phyloP scores from a whole-genome alignment of 768 basidiomycete genomes.

The Tricholoma matsutake region DNA sequence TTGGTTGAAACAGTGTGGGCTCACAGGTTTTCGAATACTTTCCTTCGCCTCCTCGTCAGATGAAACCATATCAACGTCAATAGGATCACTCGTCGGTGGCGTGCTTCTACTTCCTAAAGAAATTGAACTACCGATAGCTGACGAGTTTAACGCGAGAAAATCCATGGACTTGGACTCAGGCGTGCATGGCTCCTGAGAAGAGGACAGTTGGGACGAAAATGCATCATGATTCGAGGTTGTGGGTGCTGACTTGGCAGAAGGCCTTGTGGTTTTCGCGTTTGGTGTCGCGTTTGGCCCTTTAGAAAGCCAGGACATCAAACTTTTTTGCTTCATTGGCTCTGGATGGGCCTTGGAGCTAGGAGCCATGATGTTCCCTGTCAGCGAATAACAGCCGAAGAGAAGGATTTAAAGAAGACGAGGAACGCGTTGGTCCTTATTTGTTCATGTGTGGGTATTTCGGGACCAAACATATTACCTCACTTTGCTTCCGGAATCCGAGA shows the following conservation, averaged over 20 bases:
- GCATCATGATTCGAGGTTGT: constrained; percentile 19
- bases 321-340: constrained; percentile 65
- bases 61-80: constrained; percentile 72
- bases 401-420: background rate
- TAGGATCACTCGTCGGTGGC: constrained; percentile 75
- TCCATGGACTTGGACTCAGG: constrained; percentile 36
- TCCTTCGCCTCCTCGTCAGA: constrained; percentile 43
- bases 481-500: background rate
- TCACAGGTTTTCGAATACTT: constrained; percentile 17
- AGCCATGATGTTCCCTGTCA: constrained; percentile 27
- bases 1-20: background rate
- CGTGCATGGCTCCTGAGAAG: constrained; percentile 37
- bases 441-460: constrained; percentile 1
- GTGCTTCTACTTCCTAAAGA: constrained; percentile 57
- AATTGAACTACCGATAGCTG: constrained; percentile 34
- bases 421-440: constrained; percentile 38
- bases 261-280: constrained; percentile 19
- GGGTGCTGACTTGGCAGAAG: constrained; percentile 11
- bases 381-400: background rate
- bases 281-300: constrained; percentile 28
- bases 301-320: constrained; percentile 66
- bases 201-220: constrained; percentile 27
- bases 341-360: constrained; percentile 38
- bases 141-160: constrained; percentile 32
- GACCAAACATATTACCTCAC: background rate